Conservation (phyloP, 176 grass and related monocot species). For the Avena sativa region DNA sequence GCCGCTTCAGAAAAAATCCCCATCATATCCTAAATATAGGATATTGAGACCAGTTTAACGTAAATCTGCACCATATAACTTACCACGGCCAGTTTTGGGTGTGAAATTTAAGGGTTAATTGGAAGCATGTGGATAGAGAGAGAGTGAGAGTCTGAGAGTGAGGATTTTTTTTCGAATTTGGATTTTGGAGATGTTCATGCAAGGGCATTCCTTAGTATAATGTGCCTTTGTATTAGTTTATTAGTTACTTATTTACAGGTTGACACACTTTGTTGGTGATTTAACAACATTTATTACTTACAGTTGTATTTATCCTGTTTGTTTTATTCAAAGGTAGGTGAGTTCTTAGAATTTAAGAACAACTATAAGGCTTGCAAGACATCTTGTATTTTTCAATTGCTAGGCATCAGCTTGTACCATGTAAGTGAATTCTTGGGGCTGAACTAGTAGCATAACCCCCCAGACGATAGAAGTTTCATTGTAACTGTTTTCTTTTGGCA, state of each 20-base stretch:
- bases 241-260: background rate
- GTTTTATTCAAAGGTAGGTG: background rate
- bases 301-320: background rate
- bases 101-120: background rate
- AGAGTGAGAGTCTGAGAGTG: background rate
- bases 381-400: background rate
- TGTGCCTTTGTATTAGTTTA: background rate
- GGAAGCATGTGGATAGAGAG: background rate
- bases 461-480: background rate
- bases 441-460: background rate
- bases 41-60: background rate
- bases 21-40: background rate
- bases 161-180: background rate
- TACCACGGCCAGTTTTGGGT: background rate
- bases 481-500: background rate
- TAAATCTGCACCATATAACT: slow-evolving; percentile 13
- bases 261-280: background rate
- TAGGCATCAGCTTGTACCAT: background rate
- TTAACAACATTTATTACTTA: background rate
- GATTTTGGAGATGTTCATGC: background rate
- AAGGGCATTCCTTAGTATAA: background rate
- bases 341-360: slow-evolving; percentile 5
- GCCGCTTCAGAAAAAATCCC: slow-evolving; percentile 46
- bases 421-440: slow-evolving; percentile 6
- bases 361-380: background rate